Conservation (phyloP, 2,329 filamentous ascomycete genomes). For the Malbranchea cinnamomea region DNA sequence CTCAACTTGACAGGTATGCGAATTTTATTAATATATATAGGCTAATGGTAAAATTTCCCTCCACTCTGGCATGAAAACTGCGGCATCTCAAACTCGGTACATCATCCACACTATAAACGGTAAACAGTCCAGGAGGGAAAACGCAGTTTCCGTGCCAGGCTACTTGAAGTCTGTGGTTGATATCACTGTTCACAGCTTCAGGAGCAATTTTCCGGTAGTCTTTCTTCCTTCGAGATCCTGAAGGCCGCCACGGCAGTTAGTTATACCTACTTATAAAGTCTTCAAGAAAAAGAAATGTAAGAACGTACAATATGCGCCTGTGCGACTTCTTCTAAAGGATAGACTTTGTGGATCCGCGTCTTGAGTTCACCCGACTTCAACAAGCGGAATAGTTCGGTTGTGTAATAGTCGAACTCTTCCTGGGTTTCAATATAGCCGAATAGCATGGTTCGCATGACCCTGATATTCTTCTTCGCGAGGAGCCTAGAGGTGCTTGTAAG, state of each 20-base stretch:
- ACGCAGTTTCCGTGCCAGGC: too few relatives aligned
- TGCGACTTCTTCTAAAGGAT: slow-evolving; percentile 57
- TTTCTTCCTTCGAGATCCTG: slow-evolving; percentile 65
- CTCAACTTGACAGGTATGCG: too few relatives aligned
- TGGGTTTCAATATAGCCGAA: slow-evolving; percentile 54
- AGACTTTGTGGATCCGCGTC: slow-evolving; percentile 59
- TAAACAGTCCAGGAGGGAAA: too few relatives aligned
- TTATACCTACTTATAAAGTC: too few relatives aligned
- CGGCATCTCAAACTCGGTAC: too few relatives aligned
- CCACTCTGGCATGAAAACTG: slow-evolving; percentile 18
- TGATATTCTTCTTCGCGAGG: slow-evolving; percentile 59
- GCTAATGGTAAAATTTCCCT: not conserved
- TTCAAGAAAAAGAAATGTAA: slow-evolving; percentile 1
- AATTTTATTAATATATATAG: too few relatives aligned
- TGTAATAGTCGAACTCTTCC: slow-evolving; percentile 57
- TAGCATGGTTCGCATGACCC: slow-evolving; percentile 59
- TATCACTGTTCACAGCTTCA: slow-evolving; percentile 41
- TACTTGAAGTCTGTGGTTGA: too few relatives aligned
- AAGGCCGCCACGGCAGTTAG: not conserved
- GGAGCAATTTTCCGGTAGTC: slow-evolving; percentile 68
- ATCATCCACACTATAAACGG: too few relatives aligned
- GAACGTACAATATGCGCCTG: slow-evolving; percentile 46
- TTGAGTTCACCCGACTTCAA: slow-evolving; percentile 55
- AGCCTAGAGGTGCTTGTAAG: slow-evolving; percentile 22
- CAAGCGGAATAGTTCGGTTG: slow-evolving; percentile 56